phyloP scores from a whole-genome alignment of 768 basidiomycete genomes.

The Cystofilobasidium capitatum region DNA sequence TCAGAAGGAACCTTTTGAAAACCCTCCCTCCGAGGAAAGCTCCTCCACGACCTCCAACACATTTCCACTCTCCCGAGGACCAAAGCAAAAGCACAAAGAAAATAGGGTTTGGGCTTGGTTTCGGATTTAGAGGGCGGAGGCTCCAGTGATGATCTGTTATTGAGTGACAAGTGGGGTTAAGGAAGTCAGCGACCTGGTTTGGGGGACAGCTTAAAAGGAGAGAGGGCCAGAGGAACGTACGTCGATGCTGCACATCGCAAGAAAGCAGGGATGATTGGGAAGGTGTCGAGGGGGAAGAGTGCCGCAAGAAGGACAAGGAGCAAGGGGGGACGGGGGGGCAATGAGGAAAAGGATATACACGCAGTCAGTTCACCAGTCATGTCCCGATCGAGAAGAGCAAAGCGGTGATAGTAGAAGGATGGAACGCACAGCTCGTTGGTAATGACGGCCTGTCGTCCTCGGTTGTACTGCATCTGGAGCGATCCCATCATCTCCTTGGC shows the following conservation, averaged over 20 bases:
- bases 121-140: slow-evolving; percentile 21
- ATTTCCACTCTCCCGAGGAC: no score
- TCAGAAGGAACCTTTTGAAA: neutral
- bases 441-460: slow-evolving; percentile 95
- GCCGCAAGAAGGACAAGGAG: neutral
- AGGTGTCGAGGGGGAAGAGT: neutral
- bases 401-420: no score
- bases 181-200: neutral
- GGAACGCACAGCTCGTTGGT: slow-evolving; percentile 42
- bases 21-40: neutral
- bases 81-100: no score
- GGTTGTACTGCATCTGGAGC: slow-evolving; percentile 91
- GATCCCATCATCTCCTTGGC: slow-evolving; percentile 82
- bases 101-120: no score
- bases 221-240: neutral
- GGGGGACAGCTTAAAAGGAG: no score
- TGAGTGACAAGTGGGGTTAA: neutral
- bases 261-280: neutral
- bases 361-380: no score
- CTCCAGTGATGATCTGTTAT: slow-evolving; percentile 15
- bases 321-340: neutral
- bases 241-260: slow-evolving; percentile 8
- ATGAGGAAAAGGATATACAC: no score
- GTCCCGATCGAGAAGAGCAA: no score
- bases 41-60: no score